A percentile compares a stretch with the other conserved stretches of the same genome.
Evolutionary conservation across 139 green algal genomes (phyloP).

Genomic region (Coelastrella sp.): DNA sequence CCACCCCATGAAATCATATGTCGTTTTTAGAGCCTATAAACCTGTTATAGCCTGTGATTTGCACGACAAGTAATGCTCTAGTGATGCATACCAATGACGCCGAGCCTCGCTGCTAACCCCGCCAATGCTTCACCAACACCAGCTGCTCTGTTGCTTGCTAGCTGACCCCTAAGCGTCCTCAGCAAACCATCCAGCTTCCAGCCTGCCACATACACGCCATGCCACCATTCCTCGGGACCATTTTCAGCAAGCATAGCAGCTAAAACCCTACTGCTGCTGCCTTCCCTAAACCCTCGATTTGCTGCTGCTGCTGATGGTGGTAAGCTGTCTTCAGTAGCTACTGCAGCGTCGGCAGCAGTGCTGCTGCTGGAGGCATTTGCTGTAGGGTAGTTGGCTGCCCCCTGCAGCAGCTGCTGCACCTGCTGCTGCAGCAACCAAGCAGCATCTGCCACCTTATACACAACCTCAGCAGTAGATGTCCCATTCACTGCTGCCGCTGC

Average conservation of each 20-base stretch:
- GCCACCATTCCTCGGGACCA: not conserved
- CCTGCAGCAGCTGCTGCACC: slow-evolving; percentile 17
- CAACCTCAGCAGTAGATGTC: not conserved
- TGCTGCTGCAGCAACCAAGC: slow-evolving; percentile 42
- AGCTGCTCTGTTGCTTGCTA: not conserved
- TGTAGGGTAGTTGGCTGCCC: not conserved
- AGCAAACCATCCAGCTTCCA: not conserved
- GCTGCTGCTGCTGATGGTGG: not conserved
- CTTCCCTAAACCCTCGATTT: not conserved
- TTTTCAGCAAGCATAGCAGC: not conserved
- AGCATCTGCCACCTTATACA: not conserved
- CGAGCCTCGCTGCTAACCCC: slow-evolving; percentile 6
- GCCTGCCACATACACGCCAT: not conserved
- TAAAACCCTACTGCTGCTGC: not conserved
- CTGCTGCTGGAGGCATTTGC: too few relatives aligned
- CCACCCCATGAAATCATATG: too few relatives aligned
- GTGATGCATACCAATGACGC: too few relatives aligned
- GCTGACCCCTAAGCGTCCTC: not conserved
- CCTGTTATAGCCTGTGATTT: too few relatives aligned
- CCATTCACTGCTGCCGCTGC: slow-evolving; percentile 9
- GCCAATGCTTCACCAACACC: not conserved
- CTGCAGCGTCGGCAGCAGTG: not conserved
- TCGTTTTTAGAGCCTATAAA: too few relatives aligned
- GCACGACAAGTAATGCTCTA: too few relatives aligned
- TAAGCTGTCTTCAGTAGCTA: not conserved